Conservation (phyloP, 2,329 filamentous ascomycete species). For the Dryadomyces quercivorus region DNA sequence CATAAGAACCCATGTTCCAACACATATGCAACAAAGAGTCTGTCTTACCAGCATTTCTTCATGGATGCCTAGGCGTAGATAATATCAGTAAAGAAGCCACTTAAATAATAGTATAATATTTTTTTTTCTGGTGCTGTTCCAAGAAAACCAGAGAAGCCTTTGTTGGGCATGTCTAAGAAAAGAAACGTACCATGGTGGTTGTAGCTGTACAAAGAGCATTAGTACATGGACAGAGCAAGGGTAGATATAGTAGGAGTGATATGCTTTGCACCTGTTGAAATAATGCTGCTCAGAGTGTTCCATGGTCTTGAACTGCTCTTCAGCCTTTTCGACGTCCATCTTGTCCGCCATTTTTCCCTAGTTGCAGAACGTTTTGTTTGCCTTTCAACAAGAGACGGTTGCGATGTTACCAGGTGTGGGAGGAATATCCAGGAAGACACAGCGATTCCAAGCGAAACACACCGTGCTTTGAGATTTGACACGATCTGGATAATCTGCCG, state of each 20-base stretch:
- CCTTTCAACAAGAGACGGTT: background rate
- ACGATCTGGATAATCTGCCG: background rate
- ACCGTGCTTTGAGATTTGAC: background rate
- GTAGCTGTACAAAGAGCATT: constrained; percentile 49
- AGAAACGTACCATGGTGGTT: constrained; percentile 78
- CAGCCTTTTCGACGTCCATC: constrained; percentile 48
- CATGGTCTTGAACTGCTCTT: constrained; percentile 57
- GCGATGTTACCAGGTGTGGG: no score
- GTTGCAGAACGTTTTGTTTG: background rate
- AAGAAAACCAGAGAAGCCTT: background rate
- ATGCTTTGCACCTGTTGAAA: constrained; percentile 70
- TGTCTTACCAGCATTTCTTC: constrained; percentile 90
- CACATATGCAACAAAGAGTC: constrained; percentile 1
- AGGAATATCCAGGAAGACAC: background rate
- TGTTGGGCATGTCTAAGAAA: background rate
- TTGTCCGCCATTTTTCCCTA: constrained; percentile 26
- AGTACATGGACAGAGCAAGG: no score
- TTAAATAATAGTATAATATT: no score
- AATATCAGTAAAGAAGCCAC: constrained; percentile 11
- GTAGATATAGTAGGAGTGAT: background rate
- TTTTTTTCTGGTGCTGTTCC: background rate
- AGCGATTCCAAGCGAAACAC: background rate
- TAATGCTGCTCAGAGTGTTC: constrained; percentile 97
- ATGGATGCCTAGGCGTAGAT: constrained; percentile 58
- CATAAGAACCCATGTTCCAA: constrained; percentile 2